Percentiles rank a stretch among this genome's conserved stretches.
phyloP scores from a whole-genome alignment of 139 green algal genomes.

The Yamagishiella unicocca region DNA sequence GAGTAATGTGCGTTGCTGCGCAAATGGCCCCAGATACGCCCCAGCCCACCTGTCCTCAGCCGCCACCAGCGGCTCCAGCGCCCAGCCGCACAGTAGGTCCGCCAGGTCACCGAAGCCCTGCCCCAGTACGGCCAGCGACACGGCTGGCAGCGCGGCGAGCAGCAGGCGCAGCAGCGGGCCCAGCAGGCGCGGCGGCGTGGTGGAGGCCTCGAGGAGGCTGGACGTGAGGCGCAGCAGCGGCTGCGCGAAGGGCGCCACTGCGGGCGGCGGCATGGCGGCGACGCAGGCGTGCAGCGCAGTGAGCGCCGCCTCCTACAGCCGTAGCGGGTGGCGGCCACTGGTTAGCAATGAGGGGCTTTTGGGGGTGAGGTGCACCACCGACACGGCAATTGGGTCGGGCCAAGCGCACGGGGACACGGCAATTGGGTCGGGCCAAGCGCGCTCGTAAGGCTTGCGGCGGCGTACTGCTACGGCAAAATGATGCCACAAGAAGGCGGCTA shows the following conservation, averaged over 20 bases:
- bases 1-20: too few relatives aligned
- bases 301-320: conserved; percentile 17
- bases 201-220: conserved; percentile 17
- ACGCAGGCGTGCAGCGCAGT: conserved; percentile 21
- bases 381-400: too few relatives aligned
- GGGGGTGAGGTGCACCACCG: too few relatives aligned
- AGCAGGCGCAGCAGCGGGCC: conserved; percentile 42
- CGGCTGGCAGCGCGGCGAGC: conserved; percentile 11
- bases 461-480: too few relatives aligned
- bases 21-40: too few relatives aligned
- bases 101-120: conserved; percentile 32
- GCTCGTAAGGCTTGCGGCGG: too few relatives aligned
- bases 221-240: conserved; percentile 7
- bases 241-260: background rate
- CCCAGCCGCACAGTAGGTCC: conserved; percentile 43
- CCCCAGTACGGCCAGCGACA: conserved; percentile 15
- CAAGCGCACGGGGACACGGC: too few relatives aligned
- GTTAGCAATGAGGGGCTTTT: too few relatives aligned
- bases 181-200: conserved; percentile 36
- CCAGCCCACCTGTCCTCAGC: conserved; percentile 21
- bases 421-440: too few relatives aligned
- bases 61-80: background rate
- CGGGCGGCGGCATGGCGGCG: background rate
- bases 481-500: too few relatives aligned
- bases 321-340: too few relatives aligned